Conservation (phyloP, 2,329 filamentous ascomycete genomes). For the Hypoxylon sp. region DNA sequence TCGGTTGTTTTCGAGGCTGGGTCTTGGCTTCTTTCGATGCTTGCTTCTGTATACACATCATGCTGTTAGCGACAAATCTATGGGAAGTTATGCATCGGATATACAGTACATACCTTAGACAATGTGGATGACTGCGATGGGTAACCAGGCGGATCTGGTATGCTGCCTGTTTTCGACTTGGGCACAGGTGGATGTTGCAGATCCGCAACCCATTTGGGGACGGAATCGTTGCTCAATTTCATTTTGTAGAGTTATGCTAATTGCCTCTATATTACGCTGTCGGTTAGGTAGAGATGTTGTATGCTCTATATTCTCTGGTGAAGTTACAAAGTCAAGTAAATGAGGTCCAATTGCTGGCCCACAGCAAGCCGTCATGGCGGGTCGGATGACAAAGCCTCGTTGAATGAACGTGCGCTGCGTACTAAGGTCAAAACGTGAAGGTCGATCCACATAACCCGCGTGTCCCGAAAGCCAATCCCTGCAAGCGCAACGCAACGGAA, state of each 20-base stretch:
- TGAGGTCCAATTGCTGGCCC: constrained; percentile 25
- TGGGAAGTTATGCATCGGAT: constrained; percentile 12
- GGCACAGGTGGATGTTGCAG: constrained; percentile 78
- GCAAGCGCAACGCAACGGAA: constrained; percentile 34
- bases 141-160: constrained; percentile 91
- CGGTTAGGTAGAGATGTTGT: neutral
- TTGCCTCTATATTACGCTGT: neutral
- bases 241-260: constrained; percentile 20
- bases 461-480: constrained; percentile 29
- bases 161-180: constrained; percentile 75
- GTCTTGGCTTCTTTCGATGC: constrained; percentile 64
- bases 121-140: constrained; percentile 65
- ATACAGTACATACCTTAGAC: constrained; percentile 69
- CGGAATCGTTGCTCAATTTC: constrained; percentile 54
- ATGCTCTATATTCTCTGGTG: neutral
- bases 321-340: constrained; percentile 1
- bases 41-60: constrained; percentile 59
- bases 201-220: constrained; percentile 87
- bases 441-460: constrained; percentile 17
- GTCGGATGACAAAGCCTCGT: constrained; percentile 26
- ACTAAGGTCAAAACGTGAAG: neutral
- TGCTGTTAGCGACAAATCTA: constrained; percentile 6
- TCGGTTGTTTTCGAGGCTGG: constrained; percentile 75
- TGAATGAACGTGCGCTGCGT: constrained; percentile 1
- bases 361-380: constrained; percentile 19